These are phyloP conservation scores for Vanrija sp. DNA, from an alignment of 1,284 basidiomycete genomes.

Conservation along the genomic window DNA sequence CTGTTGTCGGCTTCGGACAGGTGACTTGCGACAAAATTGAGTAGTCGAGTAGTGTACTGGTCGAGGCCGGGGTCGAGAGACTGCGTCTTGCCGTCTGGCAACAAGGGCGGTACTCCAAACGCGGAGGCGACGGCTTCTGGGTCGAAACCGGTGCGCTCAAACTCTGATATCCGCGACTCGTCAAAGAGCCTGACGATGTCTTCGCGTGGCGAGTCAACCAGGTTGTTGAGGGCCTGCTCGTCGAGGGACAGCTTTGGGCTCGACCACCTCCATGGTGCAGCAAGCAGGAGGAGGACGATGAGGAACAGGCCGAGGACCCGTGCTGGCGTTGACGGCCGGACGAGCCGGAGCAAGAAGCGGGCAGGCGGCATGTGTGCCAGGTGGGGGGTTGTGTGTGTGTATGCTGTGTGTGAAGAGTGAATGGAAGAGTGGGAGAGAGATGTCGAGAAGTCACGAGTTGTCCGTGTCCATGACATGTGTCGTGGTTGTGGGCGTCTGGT, in stretches of 20 bases:
- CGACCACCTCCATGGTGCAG: background rate
- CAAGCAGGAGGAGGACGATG: background rate
- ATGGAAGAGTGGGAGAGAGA: too few relatives aligned
- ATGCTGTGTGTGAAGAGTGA: too few relatives aligned
- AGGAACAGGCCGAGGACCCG: background rate
- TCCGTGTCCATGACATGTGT: too few relatives aligned
- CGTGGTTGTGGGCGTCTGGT: too few relatives aligned
- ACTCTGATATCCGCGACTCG: background rate
- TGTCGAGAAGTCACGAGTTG: too few relatives aligned
- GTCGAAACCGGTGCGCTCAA: background rate
- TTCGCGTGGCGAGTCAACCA: constrained; percentile 8
- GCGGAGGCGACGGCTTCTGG: background rate
- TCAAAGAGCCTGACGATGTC: constrained; percentile 7
- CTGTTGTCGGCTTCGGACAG: constrained; percentile 6
- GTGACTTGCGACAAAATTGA: constrained; percentile 10
- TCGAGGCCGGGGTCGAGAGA: constrained; percentile 14
- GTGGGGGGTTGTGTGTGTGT: too few relatives aligned
- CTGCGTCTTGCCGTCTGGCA: constrained; percentile 1
- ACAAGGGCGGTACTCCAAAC: constrained; percentile 1
- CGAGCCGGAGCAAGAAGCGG: too few relatives aligned
- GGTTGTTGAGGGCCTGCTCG: background rate
- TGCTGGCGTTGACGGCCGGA: too few relatives aligned
- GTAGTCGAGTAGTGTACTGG: constrained; percentile 17
- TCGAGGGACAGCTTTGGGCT: constrained; percentile 1
- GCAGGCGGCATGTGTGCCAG: too few relatives aligned